A percentile compares a stretch with the other conserved stretches of the same genome.
Conservation (phyloP, 176 grass and related monocot species). For the Oryza coarctata region DNA sequence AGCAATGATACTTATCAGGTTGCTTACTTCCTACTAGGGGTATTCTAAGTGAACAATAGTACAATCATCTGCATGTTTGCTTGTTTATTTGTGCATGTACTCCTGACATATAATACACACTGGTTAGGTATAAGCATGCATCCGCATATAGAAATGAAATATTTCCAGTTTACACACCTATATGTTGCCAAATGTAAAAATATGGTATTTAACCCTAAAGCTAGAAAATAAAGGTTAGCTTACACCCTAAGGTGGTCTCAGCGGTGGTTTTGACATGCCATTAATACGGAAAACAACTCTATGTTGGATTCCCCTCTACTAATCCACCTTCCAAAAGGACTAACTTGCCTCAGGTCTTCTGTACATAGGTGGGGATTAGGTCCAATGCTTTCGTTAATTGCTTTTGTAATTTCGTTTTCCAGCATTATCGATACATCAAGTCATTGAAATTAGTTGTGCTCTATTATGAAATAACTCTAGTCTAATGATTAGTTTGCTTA, state of each 20-base stretch:
- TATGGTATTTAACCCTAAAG: not conserved
- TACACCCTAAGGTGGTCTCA: not conserved
- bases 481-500: slow-evolving; percentile 22
- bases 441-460: not conserved
- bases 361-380: not conserved
- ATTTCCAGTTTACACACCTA: not conserved
- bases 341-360: not conserved
- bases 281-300: not conserved
- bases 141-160: not conserved
- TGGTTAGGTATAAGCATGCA: not conserved
- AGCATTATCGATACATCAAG: not conserved
- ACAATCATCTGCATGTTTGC: not conserved
- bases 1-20: not conserved
- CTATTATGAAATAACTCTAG: not conserved
- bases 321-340: not conserved
- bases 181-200: not conserved
- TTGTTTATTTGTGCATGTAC: too few species aligned
- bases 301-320: not conserved
- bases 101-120: not conserved
- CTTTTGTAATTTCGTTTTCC: not conserved
- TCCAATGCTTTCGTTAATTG: not conserved
- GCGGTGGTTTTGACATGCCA: not conserved
- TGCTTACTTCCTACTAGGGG: not conserved
- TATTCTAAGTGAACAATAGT: not conserved
- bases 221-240: not conserved